Evolutionary conservation across 2,329 filamentous ascomycete genomes (phyloP).

Genomic region (Sporothrix variecibatus): DNA sequence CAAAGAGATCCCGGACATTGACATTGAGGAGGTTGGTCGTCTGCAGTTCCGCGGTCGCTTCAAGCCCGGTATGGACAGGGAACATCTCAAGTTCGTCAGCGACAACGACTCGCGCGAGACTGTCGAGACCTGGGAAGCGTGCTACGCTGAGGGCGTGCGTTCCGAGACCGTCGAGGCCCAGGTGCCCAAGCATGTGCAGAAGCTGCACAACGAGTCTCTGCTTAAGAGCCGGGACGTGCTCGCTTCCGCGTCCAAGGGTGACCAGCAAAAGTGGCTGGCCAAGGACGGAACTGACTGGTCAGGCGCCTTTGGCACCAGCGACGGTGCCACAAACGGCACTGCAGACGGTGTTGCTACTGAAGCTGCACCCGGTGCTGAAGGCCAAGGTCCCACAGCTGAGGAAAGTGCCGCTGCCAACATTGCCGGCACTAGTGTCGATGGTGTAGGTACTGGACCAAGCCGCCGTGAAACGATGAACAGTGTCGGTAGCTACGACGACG

Average conservation of each 20-base stretch:
- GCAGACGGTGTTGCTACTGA: not conserved
- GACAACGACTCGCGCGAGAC: conserved; percentile 91
- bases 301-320: conserved; percentile 77
- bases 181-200: conserved; percentile 69
- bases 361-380: conserved; percentile 33
- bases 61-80: conserved; percentile 85
- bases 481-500: not conserved
- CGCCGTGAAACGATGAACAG: not conserved
- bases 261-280: conserved; percentile 75
- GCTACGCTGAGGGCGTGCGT: conserved; percentile 82
- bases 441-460: not conserved
- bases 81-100: conserved; percentile 78
- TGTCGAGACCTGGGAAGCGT: conserved; percentile 92
- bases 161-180: conserved; percentile 69
- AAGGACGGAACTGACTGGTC: conserved; percentile 85
- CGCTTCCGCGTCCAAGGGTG: conserved; percentile 68
- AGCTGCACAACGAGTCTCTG: conserved; percentile 79
- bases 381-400: not conserved
- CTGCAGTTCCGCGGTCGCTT: conserved; percentile 79
- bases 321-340: not conserved
- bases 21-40: conserved; percentile 77
- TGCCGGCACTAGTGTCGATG: not conserved
- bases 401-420: not conserved
- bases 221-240: conserved; percentile 80
- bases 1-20: conserved; percentile 67